Conservation (phyloP, 768 basidiomycete species). For the Tricholoma terreum region DNA sequence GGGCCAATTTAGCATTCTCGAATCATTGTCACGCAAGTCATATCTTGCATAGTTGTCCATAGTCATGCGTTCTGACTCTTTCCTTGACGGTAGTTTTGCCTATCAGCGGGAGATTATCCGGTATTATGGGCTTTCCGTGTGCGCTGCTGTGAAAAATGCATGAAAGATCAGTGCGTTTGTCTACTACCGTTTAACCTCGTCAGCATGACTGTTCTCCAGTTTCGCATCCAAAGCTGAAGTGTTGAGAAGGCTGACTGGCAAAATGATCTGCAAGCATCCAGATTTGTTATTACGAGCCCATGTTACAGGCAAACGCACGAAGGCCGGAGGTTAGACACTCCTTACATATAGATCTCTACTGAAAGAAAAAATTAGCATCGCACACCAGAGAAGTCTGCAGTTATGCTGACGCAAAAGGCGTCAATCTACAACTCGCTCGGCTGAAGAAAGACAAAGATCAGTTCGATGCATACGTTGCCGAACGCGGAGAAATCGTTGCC, state of each 20-base stretch:
- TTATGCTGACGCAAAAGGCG: background rate
- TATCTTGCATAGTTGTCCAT: background rate
- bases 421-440: constrained; percentile 1
- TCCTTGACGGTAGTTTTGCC: constrained; percentile 9
- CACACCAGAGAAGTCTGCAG: background rate
- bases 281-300: background rate
- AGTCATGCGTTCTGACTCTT: background rate
- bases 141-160: constrained; percentile 14
- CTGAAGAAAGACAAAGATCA: constrained; percentile 3
- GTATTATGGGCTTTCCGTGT: constrained; percentile 16
- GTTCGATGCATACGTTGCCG: background rate
- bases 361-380: background rate
- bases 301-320: background rate
- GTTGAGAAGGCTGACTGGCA: background rate
- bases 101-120: constrained; percentile 8
- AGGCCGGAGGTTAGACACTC: background rate
- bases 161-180: constrained; percentile 9
- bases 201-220: background rate
- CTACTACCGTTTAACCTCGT: background rate
- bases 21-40: constrained; percentile 25
- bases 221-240: background rate
- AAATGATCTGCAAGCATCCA: background rate
- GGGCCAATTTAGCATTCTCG: constrained; percentile 25
- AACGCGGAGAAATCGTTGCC: background rate
- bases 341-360: background rate